Evolutionary conservation across 257 asterid genomes (phyloP).

Genomic region (Cinchona pubescens): DNA sequence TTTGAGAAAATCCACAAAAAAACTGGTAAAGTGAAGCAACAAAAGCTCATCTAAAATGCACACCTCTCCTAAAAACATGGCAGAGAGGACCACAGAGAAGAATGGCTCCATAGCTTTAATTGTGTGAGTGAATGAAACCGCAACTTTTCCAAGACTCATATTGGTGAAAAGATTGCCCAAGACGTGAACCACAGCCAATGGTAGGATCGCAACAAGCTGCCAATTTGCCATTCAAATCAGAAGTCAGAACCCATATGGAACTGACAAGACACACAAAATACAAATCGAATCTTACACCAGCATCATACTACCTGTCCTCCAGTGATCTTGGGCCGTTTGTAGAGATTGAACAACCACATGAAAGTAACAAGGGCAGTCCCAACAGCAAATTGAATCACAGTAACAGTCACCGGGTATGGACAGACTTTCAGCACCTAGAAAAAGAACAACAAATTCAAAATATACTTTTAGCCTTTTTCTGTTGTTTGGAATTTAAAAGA

Average conservation of each 20-base stretch:
- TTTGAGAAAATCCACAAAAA: background rate
- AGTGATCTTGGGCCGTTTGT: constrained; percentile 85
- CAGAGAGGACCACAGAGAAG: constrained; percentile 84
- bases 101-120: constrained; percentile 94
- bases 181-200: constrained; percentile 78
- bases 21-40: background rate
- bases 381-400: constrained; percentile 77
- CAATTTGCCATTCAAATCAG: constrained; percentile 12
- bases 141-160: constrained; percentile 90
- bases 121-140: constrained; percentile 93
- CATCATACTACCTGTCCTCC: constrained; percentile 66
- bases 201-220: constrained; percentile 80
- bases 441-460: constrained; percentile 5
- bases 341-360: constrained; percentile 83
- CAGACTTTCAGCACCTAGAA: constrained; percentile 73
- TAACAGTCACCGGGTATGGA: constrained; percentile 83
- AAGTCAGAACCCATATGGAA: constrained; percentile 3
- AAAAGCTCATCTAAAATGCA: background rate
- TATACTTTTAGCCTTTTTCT: background rate
- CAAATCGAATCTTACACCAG: background rate
- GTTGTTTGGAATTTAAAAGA: background rate
- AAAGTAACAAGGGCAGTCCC: constrained; percentile 66
- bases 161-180: constrained; percentile 92
- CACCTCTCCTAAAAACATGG: constrained; percentile 85
- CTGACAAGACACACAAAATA: background rate